A percentile compares a stretch with the other conserved stretches of the same genome.
These are phyloP conservation scores for Persicaria tinctoria DNA, from an alignment of 148 eudicot species.

Conservation along the genomic window DNA sequence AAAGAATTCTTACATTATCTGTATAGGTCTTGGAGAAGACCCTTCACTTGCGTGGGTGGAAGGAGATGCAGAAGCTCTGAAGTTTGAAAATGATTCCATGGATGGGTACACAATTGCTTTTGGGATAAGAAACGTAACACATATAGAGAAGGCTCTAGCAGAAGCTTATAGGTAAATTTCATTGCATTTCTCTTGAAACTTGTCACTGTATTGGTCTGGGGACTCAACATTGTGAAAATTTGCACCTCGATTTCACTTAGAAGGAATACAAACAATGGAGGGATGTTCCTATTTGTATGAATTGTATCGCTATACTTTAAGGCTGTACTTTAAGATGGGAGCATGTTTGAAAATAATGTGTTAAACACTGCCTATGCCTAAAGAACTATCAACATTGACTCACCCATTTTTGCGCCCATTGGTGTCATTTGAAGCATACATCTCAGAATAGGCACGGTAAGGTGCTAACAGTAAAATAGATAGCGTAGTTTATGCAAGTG, in stretches of 20 bases:
- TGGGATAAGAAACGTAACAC: constrained; percentile 97
- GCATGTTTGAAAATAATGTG: no score
- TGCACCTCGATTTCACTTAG: neutral
- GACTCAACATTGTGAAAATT: neutral
- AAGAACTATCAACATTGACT: no score
- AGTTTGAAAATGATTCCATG: constrained; percentile 74
- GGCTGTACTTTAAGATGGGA: no score
- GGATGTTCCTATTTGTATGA: neutral
- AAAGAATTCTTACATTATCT: neutral
- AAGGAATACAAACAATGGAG: neutral
- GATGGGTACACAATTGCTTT: constrained; percentile 96
- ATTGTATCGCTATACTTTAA: no score
- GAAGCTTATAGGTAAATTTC: constrained; percentile 70
- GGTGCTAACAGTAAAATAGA: neutral
- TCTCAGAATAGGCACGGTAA: neutral
- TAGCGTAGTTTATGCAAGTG: neutral
- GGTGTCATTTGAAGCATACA: neutral
- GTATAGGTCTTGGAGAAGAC: constrained; percentile 52
- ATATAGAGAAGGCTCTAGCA: constrained; percentile 82
- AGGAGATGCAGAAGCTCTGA: constrained; percentile 88
- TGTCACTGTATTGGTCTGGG: neutral
- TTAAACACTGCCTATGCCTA: neutral
- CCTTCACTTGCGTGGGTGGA: constrained; percentile 82
- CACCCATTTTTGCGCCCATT: no score
- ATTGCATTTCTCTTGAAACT: neutral